Base-by-base conservation (phyloP, 176 grass and related monocot genomes). In the Guadua angustifolia region DNA sequence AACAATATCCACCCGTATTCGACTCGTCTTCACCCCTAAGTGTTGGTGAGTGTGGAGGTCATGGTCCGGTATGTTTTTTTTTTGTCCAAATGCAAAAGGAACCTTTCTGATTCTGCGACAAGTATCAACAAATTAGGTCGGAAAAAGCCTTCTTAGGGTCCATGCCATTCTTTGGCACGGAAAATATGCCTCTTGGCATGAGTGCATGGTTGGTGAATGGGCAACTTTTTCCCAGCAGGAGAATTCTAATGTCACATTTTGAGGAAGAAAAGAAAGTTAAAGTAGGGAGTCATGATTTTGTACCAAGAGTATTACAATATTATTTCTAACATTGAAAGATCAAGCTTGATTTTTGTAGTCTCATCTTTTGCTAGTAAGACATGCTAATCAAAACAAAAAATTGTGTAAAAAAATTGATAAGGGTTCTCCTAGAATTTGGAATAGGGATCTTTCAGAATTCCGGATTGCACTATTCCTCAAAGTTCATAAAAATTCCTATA, bases 131-230 rank as follows among this genome's bases (percentile, higher is more conserved):
- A 90, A 78, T 87, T 90, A 83, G 74, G 88, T 73, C 33, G 10
- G 47, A 64, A 62, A 79, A 66, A 45, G 29, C 56, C 29, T 24
- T 74, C 74, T 79, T 78, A 51, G 67, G 84, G 84, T 74, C 88
- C 88, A 90, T 90, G 74, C 9, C 68, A 73, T 52, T 77, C 29
- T 78, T 50, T 68, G 67, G 29, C 73, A 86, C 40, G 88, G 78
- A 82, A 89, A 89, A 77, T 89, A 89, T 86, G 83, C 79, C 65
- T 73, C 88, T 86, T 82, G 79, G 79, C 79, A 79, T 90, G 84
- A 83, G 79, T 73, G 42, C 88, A 79, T 57, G 79, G 84, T 86
- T 74, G 84, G 88, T 87, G 74, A 86, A 79, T 79, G 52, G 16
- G n/a, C 68, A 86, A 14, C 60, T 62, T 72, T 79, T 76, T 60